Evolutionary conservation across 495 filamentous ascomycete species (phyloP).

Genomic region (Wilcoxina mikolae): DNA sequence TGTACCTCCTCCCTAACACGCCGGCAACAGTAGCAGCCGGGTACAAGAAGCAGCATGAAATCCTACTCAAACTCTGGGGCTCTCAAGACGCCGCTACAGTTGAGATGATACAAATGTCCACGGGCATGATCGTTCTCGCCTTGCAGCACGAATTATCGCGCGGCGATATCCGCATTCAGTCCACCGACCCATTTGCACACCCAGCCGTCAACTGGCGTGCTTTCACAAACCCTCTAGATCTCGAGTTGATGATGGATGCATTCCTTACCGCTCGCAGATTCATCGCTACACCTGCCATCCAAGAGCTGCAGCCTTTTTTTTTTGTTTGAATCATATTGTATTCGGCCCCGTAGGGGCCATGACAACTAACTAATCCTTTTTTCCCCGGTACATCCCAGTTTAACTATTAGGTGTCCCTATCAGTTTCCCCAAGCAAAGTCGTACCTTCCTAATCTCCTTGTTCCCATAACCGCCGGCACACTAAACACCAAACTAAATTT

Average conservation of each 20-base stretch:
- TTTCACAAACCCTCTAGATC: constrained; percentile 33
- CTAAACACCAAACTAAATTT: too few species aligned
- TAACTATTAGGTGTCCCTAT: too few species aligned
- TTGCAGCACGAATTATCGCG: constrained; percentile 30
- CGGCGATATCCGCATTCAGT: constrained; percentile 32
- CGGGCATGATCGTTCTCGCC: not conserved
- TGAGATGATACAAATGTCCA: not conserved
- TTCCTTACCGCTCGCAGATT: constrained; percentile 30
- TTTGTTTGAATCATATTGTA: too few species aligned
- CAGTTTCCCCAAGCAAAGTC: too few species aligned
- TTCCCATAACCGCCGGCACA: too few species aligned
- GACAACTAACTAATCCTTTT: too few species aligned
- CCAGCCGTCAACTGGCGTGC: constrained; percentile 29
- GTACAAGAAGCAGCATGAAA: constrained; percentile 22
- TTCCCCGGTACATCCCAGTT: too few species aligned
- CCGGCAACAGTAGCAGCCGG: constrained; percentile 32
- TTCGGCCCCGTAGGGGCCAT: too few species aligned
- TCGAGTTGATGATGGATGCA: constrained; percentile 30
- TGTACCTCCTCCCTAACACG: constrained; percentile 28
- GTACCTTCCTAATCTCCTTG: too few species aligned
- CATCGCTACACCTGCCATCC: constrained; percentile 29
- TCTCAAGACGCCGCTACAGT: not conserved
- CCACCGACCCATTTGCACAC: constrained; percentile 28
- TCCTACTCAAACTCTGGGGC: constrained; percentile 5
- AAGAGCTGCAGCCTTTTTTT: constrained; percentile 22